These are phyloP conservation scores for Aspergillus sp. DNA, from an alignment of 2,329 filamentous ascomycete species.

Conservation along the genomic window DNA sequence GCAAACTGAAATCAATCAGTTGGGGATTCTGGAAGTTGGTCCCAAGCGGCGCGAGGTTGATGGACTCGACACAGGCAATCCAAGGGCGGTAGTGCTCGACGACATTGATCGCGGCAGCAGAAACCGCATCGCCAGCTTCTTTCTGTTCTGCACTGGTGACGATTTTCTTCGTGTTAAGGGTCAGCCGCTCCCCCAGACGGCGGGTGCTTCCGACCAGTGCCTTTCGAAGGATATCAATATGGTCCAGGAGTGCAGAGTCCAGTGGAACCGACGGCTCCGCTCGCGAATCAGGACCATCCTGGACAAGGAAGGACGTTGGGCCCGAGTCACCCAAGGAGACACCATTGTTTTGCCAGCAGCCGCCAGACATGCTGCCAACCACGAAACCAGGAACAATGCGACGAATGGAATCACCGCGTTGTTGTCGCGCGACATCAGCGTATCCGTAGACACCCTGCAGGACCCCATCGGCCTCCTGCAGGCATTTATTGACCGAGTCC, in stretches of 20 bases:
- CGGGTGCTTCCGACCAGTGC: slow-evolving; percentile 78
- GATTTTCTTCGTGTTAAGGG: slow-evolving; percentile 72
- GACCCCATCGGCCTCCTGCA: slow-evolving; percentile 96
- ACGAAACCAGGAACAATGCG: slow-evolving; percentile 92
- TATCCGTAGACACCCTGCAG: slow-evolving; percentile 90
- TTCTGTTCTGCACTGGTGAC: slow-evolving; percentile 70
- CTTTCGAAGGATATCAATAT: slow-evolving; percentile 75
- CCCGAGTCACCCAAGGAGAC: slow-evolving; percentile 55
- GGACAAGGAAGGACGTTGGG: slow-evolving; percentile 64
- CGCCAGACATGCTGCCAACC: slow-evolving; percentile 70
- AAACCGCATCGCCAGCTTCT: slow-evolving; percentile 71
- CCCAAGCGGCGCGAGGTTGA: slow-evolving; percentile 72
- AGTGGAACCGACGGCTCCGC: slow-evolving; percentile 64
- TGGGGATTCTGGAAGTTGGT: slow-evolving; percentile 75
- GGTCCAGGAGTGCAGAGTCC: slow-evolving; percentile 67
- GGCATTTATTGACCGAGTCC: slow-evolving; percentile 87
- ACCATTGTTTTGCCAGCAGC: slow-evolving; percentile 71
- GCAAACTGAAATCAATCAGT: slow-evolving; percentile 72
- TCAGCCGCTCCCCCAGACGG: slow-evolving; percentile 74
- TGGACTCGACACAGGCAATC: slow-evolving; percentile 81
- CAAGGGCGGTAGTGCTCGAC: slow-evolving; percentile 84
- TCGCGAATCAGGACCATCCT: slow-evolving; percentile 68
- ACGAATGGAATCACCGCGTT: slow-evolving; percentile 85
- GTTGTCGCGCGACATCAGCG: slow-evolving; percentile 87
- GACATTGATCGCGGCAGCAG: slow-evolving; percentile 66